Evolutionary conservation across 345 rosid genomes (phyloP).

Genomic region (Angophora floribunda): DNA sequence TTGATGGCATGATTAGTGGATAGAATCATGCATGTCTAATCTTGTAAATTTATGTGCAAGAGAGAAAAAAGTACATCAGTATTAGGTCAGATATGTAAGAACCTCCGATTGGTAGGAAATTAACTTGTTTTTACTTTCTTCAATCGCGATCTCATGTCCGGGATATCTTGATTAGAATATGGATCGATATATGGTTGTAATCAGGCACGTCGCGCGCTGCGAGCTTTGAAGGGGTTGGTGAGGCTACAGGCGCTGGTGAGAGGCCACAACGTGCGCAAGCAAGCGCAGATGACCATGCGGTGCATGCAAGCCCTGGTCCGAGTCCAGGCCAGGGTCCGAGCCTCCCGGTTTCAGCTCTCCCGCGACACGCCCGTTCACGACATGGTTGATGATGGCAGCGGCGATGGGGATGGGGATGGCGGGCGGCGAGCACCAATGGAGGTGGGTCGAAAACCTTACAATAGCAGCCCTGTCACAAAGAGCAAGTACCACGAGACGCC

Average conservation of each 20-base stretch:
- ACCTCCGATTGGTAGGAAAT: neutral
- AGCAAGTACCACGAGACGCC: conserved; percentile 9
- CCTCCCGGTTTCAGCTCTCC: conserved; percentile 61
- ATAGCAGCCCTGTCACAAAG: neutral
- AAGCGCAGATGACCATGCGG: conserved; percentile 95
- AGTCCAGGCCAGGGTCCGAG: conserved; percentile 85
- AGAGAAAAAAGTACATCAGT: neutral
- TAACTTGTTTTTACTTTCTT: neutral
- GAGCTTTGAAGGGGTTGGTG: conserved; percentile 88
- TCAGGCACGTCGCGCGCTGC: conserved; percentile 89
- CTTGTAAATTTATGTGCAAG: neutral
- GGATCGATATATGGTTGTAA: neutral
- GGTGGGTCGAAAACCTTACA: neutral
- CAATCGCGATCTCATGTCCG: neutral
- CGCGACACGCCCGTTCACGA: conserved; percentile 29
- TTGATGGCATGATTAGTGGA: neutral
- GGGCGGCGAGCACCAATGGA: neutral
- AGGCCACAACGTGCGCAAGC: conserved; percentile 90
- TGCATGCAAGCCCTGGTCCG: conserved; percentile 98
- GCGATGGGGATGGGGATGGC: neutral
- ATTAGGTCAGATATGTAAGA: neutral
- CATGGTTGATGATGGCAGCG: conserved; percentile 5
- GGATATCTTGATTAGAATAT: neutral
- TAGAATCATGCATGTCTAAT: neutral
- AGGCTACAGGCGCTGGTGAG: conserved; percentile 93